These are phyloP conservation scores for Tylopilus subfusipes DNA, from an alignment of 768 basidiomycete genomes.

Conservation along the genomic window DNA sequence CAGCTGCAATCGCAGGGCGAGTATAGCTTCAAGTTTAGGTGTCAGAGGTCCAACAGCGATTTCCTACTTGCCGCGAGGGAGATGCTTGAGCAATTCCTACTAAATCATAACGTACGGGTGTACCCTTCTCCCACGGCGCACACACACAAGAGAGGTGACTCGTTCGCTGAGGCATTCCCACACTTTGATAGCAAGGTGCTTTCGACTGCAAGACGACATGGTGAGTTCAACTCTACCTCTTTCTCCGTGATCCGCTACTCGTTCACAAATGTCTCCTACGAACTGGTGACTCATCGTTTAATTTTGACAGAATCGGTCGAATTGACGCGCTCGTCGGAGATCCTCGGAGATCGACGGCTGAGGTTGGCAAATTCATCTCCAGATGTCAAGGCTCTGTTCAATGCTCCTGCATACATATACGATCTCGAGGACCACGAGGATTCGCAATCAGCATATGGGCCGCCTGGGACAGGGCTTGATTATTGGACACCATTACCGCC, in stretches of 20 bases:
- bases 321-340: conserved; percentile 57
- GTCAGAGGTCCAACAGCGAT: conserved; percentile 93
- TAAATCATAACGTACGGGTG: conserved; percentile 77
- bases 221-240: conserved; percentile 30
- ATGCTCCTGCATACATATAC: conserved; percentile 79
- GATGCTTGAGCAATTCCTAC: conserved; percentile 87
- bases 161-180: conserved; percentile 92
- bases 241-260: not conserved
- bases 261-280: not conserved
- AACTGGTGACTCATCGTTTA: conserved; percentile 8
- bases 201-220: conserved; percentile 69
- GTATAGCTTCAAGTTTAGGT: conserved; percentile 92
- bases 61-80: conserved; percentile 87
- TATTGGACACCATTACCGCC: conserved; percentile 78
- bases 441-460: conserved; percentile 53
- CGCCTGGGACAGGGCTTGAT: conserved; percentile 51
- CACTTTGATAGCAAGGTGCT: conserved; percentile 95
- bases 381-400: conserved; percentile 93
- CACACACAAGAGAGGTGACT: conserved; percentile 82
- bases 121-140: conserved; percentile 79
- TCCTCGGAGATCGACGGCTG: conserved; percentile 68
- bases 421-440: conserved; percentile 74
- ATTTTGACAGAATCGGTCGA: conserved; percentile 64
- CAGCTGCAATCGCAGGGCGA: conserved; percentile 43
- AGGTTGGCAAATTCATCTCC: conserved; percentile 87